phyloP scores from a whole-genome alignment of 352 stramenopile species.

The Bremia lactucae region DNA sequence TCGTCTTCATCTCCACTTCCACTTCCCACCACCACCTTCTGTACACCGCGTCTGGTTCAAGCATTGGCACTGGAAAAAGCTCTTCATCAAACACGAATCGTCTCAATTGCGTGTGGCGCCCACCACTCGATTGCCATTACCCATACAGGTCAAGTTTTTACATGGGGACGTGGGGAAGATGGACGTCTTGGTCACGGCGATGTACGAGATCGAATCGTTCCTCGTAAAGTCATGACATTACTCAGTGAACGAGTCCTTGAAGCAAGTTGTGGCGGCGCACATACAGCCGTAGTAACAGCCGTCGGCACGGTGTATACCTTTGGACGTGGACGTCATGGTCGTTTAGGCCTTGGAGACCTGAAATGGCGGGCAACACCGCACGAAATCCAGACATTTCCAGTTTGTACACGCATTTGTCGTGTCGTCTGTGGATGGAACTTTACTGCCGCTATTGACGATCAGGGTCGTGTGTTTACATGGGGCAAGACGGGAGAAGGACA shows the following conservation, averaged over 20 bases:
- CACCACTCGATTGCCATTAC: constrained; percentile 72
- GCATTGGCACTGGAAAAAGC: constrained; percentile 74
- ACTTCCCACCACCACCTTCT: constrained; percentile 26
- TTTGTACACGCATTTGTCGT: constrained; percentile 25
- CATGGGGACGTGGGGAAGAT: constrained; percentile 77
- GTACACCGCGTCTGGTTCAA: constrained; percentile 55
- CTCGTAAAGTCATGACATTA: constrained; percentile 75
- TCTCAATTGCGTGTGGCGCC: constrained; percentile 50
- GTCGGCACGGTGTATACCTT: constrained; percentile 60
- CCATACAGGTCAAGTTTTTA: constrained; percentile 61
- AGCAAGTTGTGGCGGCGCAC: constrained; percentile 67
- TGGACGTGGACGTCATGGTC: constrained; percentile 58
- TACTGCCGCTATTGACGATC: constrained; percentile 37
- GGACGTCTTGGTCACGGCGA: constrained; percentile 67
- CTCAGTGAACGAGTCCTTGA: constrained; percentile 47
- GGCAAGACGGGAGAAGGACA: constrained; percentile 83
- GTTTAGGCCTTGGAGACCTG: constrained; percentile 58
- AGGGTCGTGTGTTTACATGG: constrained; percentile 69
- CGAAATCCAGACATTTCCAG: constrained; percentile 36
- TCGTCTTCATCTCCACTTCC: constrained; percentile 5
- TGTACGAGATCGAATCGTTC: constrained; percentile 62
- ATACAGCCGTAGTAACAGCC: constrained; percentile 64
- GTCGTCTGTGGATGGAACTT: constrained; percentile 81
- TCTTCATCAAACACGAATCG: constrained; percentile 52
- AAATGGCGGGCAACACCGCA: constrained; percentile 69